These are phyloP conservation scores for Stylosanthes scabra DNA, from an alignment of 331 rosid species.

Conservation along the genomic window DNA sequence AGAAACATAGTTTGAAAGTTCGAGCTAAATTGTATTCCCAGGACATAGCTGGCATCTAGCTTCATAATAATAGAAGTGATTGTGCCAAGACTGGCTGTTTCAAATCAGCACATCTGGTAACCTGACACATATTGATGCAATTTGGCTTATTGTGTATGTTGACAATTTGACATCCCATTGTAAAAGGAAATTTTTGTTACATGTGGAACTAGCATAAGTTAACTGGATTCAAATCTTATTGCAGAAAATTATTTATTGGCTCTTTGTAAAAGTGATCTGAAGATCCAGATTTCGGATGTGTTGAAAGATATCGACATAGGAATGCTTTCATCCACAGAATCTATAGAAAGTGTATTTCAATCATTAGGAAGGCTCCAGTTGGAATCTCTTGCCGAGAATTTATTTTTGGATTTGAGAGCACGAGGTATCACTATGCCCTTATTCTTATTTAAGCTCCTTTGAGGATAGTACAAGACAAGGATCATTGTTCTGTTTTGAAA, in stretches of 20 bases:
- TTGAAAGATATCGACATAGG: conserved; percentile 65
- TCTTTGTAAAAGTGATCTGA: conserved; percentile 74
- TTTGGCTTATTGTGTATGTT: not conserved
- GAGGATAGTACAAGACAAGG: conserved; percentile 35
- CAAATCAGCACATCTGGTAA: conserved; percentile 24
- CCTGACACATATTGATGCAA: conserved; percentile 5
- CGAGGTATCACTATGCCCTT: conserved; percentile 57
- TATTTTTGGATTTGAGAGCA: conserved; percentile 61
- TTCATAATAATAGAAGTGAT: conserved; percentile 15
- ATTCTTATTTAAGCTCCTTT: conserved; percentile 32
- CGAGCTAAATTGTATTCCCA: conserved; percentile 21
- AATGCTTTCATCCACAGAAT: conserved; percentile 51
- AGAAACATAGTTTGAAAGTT: conserved; percentile 30
- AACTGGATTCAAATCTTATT: conserved; percentile 39
- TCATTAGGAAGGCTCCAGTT: conserved; percentile 68
- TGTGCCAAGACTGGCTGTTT: conserved; percentile 11
- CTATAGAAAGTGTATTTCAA: conserved; percentile 54
- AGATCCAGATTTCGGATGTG: conserved; percentile 60
- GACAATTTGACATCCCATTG: not conserved
- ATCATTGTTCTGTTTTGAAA: conserved; percentile 20
- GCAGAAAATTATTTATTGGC: conserved; percentile 86
- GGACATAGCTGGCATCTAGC: conserved; percentile 8
- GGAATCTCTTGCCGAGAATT: conserved; percentile 63
- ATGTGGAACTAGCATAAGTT: conserved; percentile 25
- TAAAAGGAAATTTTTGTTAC: conserved; percentile 15